Evolutionary conservation across 441 rosid species (phyloP).

Genomic region (Erodium texanum): DNA sequence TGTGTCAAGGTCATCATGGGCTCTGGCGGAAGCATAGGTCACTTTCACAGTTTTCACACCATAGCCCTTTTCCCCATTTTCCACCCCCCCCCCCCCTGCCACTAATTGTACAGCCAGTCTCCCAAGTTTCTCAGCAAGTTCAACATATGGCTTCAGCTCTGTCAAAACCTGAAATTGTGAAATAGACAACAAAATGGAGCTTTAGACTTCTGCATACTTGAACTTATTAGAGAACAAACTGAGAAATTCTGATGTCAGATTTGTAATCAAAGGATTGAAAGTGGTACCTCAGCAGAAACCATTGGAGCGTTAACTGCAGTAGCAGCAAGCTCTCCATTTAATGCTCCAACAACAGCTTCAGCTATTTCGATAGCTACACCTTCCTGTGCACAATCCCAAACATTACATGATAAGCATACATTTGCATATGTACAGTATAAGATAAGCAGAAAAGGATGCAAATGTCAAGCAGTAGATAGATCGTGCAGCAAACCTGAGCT

Average conservation of each 20-base stretch:
- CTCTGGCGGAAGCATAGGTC: constrained; percentile 62
- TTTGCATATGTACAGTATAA: neutral
- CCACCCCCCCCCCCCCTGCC: constrained; percentile 81
- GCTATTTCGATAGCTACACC: constrained; percentile 96
- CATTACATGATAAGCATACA: neutral
- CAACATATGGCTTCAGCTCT: constrained; percentile 72
- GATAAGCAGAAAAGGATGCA: neutral
- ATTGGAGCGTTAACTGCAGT: constrained; percentile 98
- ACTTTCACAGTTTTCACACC: constrained; percentile 74
- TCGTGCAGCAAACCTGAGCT: constrained; percentile 54
- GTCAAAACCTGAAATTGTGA: constrained; percentile 37
- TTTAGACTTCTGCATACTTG: neutral
- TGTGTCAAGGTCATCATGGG: constrained; percentile 85
- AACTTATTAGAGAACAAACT: neutral
- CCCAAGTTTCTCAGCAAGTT: constrained; percentile 76
- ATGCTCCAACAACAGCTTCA: constrained; percentile 67
- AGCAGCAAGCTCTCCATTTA: constrained; percentile 86
- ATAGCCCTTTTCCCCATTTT: too few species aligned
- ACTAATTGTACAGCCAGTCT: constrained; percentile 84
- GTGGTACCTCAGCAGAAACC: constrained; percentile 70
- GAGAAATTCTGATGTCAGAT: neutral
- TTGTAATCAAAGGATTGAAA: neutral
- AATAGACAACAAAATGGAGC: neutral
- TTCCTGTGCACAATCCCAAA: constrained; percentile 38
- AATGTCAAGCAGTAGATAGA: neutral